phyloP scores from a whole-genome alignment of 208 protist species.

The Phytomonas francai region DNA sequence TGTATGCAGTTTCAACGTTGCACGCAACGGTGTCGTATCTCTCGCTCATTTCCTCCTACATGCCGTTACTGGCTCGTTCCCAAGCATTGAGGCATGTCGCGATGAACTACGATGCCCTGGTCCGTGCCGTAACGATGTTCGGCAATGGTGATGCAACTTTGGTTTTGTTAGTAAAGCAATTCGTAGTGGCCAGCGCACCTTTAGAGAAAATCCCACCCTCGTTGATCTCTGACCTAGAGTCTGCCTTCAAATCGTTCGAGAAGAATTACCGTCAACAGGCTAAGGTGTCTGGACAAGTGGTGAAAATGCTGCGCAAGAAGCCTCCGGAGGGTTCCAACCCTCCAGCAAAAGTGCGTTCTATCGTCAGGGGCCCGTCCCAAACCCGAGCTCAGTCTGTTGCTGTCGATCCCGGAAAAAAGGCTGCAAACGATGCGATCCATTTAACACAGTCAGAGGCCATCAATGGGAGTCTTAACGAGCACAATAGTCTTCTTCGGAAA shows the following conservation, averaged over 20 bases:
- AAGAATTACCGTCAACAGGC: conserved; percentile 35
- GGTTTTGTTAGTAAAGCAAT: conserved; percentile 22
- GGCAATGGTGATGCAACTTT: conserved; percentile 16
- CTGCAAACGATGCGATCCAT: not conserved
- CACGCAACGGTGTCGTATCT: conserved; percentile 49
- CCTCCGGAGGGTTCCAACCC: conserved; percentile 10
- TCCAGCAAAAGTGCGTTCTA: not conserved
- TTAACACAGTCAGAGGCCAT: not conserved
- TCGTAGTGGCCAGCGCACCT: conserved; percentile 16
- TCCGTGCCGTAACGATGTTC: conserved; percentile 38
- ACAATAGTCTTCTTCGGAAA: not conserved
- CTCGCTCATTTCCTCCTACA: conserved; percentile 42
- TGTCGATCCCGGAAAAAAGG: not conserved
- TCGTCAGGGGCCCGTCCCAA: not conserved
- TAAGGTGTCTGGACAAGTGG: conserved; percentile 38
- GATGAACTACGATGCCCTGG: conserved; percentile 40
- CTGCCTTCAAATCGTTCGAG: conserved; percentile 26
- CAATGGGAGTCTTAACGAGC: not conserved
- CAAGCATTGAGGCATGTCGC: conserved; percentile 23
- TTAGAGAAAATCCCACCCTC: conserved; percentile 13
- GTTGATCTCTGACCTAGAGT: conserved; percentile 29
- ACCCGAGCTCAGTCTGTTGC: not conserved
- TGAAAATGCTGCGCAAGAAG: conserved; percentile 47
- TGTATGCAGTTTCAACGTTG: conserved; percentile 48
- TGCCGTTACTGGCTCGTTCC: conserved; percentile 43